Conservation (phyloP, 179 eudicot species). For the Monotropa hypopitys region DNA sequence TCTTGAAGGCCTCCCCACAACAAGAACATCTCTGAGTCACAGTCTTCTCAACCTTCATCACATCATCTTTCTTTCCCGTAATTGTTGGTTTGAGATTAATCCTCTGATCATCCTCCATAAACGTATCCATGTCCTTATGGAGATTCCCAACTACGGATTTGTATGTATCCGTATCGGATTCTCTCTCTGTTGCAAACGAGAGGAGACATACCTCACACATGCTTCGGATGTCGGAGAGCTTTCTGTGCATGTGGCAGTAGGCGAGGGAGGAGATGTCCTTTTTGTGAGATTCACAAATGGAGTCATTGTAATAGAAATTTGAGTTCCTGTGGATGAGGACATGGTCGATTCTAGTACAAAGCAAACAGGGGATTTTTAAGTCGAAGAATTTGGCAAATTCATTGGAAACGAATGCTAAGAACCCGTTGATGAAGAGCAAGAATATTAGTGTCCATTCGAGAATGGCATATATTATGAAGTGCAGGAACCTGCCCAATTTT, state of each 20-base stretch:
- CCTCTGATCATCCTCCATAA: constrained; percentile 44
- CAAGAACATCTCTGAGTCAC: constrained; percentile 43
- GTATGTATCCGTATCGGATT: constrained; percentile 37
- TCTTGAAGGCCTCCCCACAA: constrained; percentile 72
- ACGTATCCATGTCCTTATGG: constrained; percentile 39
- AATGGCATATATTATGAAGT: constrained; percentile 53
- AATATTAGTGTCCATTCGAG: constrained; percentile 69
- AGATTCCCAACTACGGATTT: constrained; percentile 40
- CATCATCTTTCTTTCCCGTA: constrained; percentile 21
- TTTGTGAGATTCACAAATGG: constrained; percentile 61
- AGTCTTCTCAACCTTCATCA: constrained; percentile 18
- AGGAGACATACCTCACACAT: constrained; percentile 84
- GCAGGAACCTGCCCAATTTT: constrained; percentile 49
- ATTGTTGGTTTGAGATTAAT: constrained; percentile 19
- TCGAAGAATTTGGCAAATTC: constrained; percentile 66
- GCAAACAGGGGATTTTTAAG: constrained; percentile 54
- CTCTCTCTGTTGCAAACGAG: constrained; percentile 52
- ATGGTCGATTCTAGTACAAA: constrained; percentile 78
- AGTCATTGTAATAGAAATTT: constrained; percentile 43
- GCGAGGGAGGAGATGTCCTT: constrained; percentile 67
- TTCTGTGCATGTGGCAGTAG: constrained; percentile 58
- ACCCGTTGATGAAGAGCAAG: constrained; percentile 53
- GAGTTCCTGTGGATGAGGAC: constrained; percentile 35
- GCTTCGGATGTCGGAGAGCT: constrained; percentile 48
- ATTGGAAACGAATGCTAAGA: constrained; percentile 40